Percentiles rank a stretch among this genome's conserved stretches.
phyloP scores from a whole-genome alignment of 2,329 filamentous ascomycete genomes.

The Exophiala oligosperma region DNA sequence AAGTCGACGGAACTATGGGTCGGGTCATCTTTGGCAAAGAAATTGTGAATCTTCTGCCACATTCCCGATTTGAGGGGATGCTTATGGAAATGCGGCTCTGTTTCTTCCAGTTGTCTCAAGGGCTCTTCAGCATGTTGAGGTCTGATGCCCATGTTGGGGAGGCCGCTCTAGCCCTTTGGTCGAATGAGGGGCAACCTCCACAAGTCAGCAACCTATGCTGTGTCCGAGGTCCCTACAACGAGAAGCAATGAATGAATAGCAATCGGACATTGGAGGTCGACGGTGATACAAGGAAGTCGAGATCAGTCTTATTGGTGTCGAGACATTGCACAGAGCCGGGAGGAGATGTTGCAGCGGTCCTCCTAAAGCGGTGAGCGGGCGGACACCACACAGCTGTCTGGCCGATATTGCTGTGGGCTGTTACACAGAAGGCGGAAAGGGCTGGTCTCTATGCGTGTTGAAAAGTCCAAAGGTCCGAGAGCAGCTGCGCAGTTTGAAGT shows the following conservation, averaged over 20 bases:
- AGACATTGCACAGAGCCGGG: constrained; percentile 9
- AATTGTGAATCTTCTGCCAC: constrained; percentile 43
- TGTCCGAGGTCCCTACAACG: constrained; percentile 15
- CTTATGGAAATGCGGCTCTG: constrained; percentile 22
- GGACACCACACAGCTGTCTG: constrained; percentile 6
- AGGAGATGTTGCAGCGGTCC: constrained; percentile 6
- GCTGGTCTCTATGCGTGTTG: neutral
- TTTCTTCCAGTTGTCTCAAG: constrained; percentile 18
- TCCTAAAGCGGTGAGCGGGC: constrained; percentile 12
- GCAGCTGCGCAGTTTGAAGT: constrained; percentile 7
- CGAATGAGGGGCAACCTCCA: constrained; percentile 20
- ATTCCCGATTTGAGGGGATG: constrained; percentile 41
- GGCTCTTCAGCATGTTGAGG: constrained; percentile 23
- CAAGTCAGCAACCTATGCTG: constrained; percentile 20
- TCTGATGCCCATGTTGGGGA: constrained; percentile 26
- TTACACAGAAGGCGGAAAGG: constrained; percentile 1
- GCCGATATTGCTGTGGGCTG: neutral
- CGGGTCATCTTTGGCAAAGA: constrained; percentile 25
- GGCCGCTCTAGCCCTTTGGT: constrained; percentile 11
- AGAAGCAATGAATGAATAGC: constrained; percentile 5
- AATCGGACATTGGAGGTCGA: constrained; percentile 22
- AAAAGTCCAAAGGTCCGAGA: constrained; percentile 1
- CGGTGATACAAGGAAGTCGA: constrained; percentile 18
- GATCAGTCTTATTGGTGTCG: constrained; percentile 20
- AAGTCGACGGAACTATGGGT: constrained; percentile 20